Percentiles rank a stretch among this genome's conserved stretches.
These are phyloP conservation scores for Arachis monticola DNA, from an alignment of 331 rosid genomes.

Conservation along the genomic window DNA sequence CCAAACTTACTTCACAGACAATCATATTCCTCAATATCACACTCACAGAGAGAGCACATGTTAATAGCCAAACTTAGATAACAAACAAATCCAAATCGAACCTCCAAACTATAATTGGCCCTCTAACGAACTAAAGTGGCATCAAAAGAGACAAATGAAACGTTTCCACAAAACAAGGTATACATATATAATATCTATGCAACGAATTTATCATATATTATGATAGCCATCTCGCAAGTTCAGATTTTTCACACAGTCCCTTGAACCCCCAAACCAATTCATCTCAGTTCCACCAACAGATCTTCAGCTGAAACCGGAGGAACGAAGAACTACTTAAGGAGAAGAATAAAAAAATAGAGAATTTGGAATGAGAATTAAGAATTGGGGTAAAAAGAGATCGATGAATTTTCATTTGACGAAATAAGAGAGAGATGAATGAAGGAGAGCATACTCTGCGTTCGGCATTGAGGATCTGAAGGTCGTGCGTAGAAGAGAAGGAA, in stretches of 20 bases:
- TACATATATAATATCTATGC: background rate
- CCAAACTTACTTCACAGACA: slow-evolving; percentile 14
- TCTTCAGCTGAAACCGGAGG: slow-evolving; percentile 13
- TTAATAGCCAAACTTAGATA: background rate
- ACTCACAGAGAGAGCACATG: background rate
- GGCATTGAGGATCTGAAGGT: slow-evolving; percentile 83
- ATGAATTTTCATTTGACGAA: background rate
- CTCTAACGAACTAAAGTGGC: slow-evolving; percentile 8
- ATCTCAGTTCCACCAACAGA: slow-evolving; percentile 21
- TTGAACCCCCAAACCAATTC: background rate
- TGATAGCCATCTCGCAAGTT: slow-evolving; percentile 27
- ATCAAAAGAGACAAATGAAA: slow-evolving; percentile 2
- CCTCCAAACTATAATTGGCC: background rate
- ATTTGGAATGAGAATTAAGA: background rate
- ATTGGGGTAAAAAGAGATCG: background rate
- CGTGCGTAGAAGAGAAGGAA: slow-evolving; percentile 53
- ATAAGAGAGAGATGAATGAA: background rate
- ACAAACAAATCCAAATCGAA: background rate
- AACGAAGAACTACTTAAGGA: background rate
- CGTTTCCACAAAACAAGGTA: background rate
- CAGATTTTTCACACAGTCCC: background rate
- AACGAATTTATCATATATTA: slow-evolving; percentile 21
- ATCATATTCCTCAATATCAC: background rate
- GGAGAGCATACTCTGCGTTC: slow-evolving; percentile 80
- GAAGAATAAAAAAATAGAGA: no score